A percentile compares a stretch with the other conserved stretches of the same genome.
phyloP scores from a whole-genome alignment of 768 basidiomycete species.

The Hygrophoropsis aurantiaca region DNA sequence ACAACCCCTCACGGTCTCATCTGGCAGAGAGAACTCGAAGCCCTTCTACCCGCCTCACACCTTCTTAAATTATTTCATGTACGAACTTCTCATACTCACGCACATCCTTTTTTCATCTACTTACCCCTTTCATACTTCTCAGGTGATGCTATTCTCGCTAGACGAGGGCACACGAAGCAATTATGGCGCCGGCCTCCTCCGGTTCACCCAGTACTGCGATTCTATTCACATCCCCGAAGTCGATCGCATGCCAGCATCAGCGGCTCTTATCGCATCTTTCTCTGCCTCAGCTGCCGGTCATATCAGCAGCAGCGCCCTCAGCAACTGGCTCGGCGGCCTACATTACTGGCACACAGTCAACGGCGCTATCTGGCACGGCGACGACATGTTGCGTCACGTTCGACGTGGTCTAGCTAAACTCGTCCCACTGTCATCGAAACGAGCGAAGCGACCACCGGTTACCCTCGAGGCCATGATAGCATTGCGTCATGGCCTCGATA shows the following conservation, averaged over 20 bases:
- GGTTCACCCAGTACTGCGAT: slow-evolving; percentile 39
- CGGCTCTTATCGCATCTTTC: slow-evolving; percentile 29
- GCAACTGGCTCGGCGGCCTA: slow-evolving; percentile 35
- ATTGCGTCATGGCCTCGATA: slow-evolving; percentile 20
- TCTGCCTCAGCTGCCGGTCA: slow-evolving; percentile 13
- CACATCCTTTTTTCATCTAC: no score
- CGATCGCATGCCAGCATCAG: slow-evolving; percentile 27
- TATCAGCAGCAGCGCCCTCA: slow-evolving; percentile 18
- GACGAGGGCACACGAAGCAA: slow-evolving; percentile 16
- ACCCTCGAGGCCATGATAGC: slow-evolving; percentile 31
- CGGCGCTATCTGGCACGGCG: slow-evolving; percentile 35
- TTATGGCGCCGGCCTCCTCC: slow-evolving; percentile 32
- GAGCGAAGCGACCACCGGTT: slow-evolving; percentile 29
- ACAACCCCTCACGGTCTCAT: no score
- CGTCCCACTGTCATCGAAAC: slow-evolving; percentile 12
- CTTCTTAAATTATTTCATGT: no score
- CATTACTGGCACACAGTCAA: slow-evolving; percentile 37
- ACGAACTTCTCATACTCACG: no score
- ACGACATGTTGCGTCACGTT: slow-evolving; percentile 13
- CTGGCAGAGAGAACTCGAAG: no score
- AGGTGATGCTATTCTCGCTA: slow-evolving; percentile 12
- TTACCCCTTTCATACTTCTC: no score
- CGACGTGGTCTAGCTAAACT: slow-evolving; percentile 10
- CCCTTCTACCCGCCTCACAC: no score
- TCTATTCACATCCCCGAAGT: slow-evolving; percentile 30